Evolutionary conservation across 805 yeast species (phyloP).

Genomic region (Myxozyma lipomycoides): DNA sequence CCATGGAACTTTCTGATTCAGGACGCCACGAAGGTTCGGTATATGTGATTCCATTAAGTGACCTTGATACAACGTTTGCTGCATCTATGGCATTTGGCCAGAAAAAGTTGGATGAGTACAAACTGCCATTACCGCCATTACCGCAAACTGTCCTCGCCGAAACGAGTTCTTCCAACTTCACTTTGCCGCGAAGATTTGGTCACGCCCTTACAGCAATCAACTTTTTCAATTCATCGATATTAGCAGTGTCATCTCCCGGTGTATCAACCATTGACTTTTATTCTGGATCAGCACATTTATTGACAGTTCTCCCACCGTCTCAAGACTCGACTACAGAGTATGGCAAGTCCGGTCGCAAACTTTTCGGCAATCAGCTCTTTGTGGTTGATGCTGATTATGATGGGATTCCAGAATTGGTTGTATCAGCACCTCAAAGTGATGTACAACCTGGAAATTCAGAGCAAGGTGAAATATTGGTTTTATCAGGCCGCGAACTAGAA

Average conservation of each 20-base stretch:
- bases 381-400: conserved; percentile 40
- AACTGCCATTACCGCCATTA: conserved; percentile 7
- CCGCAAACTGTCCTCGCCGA: background rate
- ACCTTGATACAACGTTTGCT: conserved; percentile 15
- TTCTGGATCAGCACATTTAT: conserved; percentile 20
- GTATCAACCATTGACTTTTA: conserved; percentile 42
- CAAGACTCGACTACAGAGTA: conserved; percentile 32
- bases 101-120: background rate
- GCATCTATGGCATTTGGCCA: background rate
- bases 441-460: conserved; percentile 39
- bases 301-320: conserved; percentile 34
- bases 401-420: conserved; percentile 43
- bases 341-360: conserved; percentile 45
- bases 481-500: conserved; percentile 16
- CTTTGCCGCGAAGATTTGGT: conserved; percentile 45
- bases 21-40: conserved; percentile 19
- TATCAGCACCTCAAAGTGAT: conserved; percentile 47
- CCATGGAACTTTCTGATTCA: conserved; percentile 38
- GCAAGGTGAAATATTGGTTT: conserved; percentile 24
- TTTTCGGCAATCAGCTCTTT: conserved; percentile 40
- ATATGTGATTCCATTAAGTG: conserved; percentile 23
- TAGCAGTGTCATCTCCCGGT: conserved; percentile 54
- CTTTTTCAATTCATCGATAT: conserved; percentile 36
- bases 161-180: conserved; percentile 8
- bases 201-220: conserved; percentile 37